phyloP scores from a whole-genome alignment of 257 asterid species.

The Anisodus acutangulus region DNA sequence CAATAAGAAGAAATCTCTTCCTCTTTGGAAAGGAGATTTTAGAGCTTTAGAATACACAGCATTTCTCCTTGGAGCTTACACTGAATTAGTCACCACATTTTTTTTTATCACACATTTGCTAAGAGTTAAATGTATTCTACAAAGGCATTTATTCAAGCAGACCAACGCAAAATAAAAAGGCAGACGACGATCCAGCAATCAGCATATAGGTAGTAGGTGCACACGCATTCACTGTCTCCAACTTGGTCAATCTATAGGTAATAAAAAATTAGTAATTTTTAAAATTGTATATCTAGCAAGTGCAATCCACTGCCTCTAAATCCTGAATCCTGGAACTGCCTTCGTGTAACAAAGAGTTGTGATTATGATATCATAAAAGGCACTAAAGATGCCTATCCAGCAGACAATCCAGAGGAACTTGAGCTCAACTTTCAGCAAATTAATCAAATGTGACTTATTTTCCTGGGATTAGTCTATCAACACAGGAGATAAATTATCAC shows the following conservation, averaged over 20 bases:
- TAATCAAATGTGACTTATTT: slow-evolving; percentile 7
- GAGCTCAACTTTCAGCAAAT: not conserved
- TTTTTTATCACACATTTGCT: not conserved
- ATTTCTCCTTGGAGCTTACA: not conserved
- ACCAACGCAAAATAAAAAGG: not conserved
- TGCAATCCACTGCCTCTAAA: not conserved
- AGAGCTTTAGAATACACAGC: not conserved
- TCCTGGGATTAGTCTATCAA: not conserved
- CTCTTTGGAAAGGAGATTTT: not conserved
- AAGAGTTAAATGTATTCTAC: not conserved
- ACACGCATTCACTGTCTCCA: not conserved
- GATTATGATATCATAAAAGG: not conserved
- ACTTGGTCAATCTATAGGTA: not conserved
- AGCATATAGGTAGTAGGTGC: not conserved
- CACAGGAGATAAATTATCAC: not conserved
- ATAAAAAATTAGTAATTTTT: not conserved
- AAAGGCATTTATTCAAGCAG: slow-evolving; percentile 2
- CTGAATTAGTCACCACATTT: not conserved
- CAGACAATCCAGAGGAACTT: not conserved
- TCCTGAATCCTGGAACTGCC: not conserved
- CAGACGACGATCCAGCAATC: not conserved
- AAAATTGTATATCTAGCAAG: not conserved
- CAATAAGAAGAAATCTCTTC: not conserved
- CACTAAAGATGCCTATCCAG: not conserved
- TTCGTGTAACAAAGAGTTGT: not conserved